These are phyloP conservation scores for Cladosporium cucumerinum DNA, from an alignment of 2,329 filamentous ascomycete genomes.

Conservation along the genomic window DNA sequence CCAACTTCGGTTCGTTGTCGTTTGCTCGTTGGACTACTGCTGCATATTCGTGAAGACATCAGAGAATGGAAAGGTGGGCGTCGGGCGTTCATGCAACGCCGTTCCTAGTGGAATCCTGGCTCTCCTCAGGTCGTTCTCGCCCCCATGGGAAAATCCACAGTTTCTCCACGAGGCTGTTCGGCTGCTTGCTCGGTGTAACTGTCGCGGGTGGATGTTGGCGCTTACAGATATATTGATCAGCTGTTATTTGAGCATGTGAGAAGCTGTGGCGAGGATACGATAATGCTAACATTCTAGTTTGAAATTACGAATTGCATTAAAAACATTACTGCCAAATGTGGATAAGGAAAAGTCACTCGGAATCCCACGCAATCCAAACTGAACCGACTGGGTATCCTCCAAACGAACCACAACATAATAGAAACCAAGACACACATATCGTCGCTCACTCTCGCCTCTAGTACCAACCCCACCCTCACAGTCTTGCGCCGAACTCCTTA, in stretches of 20 bases:
- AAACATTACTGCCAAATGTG: not conserved
- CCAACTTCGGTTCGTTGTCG: not conserved
- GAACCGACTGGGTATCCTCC: not conserved
- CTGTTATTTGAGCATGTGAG: not conserved
- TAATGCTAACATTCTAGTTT: not conserved
- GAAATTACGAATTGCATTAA: not conserved
- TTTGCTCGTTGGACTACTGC: no score
- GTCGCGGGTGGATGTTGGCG: not conserved
- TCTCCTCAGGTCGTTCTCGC: not conserved
- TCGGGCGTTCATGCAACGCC: slow-evolving; percentile 1
- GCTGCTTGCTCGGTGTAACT: not conserved
- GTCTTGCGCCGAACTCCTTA: not conserved
- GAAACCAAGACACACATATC: not conserved
- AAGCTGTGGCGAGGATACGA: not conserved
- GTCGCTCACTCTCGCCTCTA: not conserved
- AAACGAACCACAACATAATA: not conserved
- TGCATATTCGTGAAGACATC: not conserved
- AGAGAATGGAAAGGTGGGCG: not conserved
- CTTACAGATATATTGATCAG: not conserved
- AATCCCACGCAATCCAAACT: not conserved
- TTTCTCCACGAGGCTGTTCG: not conserved
- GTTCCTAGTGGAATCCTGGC: not conserved
- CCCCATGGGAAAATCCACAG: not conserved
- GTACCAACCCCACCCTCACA: not conserved
- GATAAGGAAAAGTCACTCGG: not conserved